Percentiles rank a stretch among this genome's conserved stretches.
Evolutionary conservation across 1,139 yeast species (phyloP).

Genomic region (Blastobotrys buckinghamii): DNA sequence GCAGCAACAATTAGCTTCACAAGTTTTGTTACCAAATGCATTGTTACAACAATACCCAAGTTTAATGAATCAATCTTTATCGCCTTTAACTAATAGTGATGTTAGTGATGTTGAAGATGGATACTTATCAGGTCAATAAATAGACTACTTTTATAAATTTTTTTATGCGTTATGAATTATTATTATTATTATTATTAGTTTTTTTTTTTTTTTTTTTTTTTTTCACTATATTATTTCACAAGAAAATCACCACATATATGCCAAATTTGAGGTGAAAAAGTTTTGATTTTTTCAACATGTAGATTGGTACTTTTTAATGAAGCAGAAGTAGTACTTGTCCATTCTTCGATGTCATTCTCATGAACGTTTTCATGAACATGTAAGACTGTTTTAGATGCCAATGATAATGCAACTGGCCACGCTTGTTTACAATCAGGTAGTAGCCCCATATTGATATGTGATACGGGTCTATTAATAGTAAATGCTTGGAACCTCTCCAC

Average conservation of each 20-base stretch:
- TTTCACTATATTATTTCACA: not conserved
- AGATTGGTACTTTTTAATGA: constrained; percentile 11
- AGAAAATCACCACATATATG: constrained; percentile 58
- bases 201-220: constrained; percentile 1
- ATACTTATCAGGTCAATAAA: constrained; percentile 3
- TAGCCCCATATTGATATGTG: constrained; percentile 71
- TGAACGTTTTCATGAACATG: constrained; percentile 79
- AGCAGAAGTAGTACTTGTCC: constrained; percentile 22
- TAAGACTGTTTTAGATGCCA: constrained; percentile 33
- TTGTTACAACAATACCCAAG: constrained; percentile 24
- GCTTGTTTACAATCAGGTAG: constrained; percentile 62
- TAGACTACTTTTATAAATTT: not conserved
- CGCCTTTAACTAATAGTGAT: constrained; percentile 12
- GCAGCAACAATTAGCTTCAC: constrained; percentile 1
- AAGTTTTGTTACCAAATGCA: constrained; percentile 17
- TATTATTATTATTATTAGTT: not conserved
- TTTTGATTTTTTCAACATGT: constrained; percentile 59
- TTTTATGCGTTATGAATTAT: not conserved
- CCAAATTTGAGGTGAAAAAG: constrained; percentile 85
- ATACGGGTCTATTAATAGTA: constrained; percentile 23
- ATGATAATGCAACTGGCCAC: constrained; percentile 45
- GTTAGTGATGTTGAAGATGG: constrained; percentile 15
- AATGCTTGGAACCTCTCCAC: constrained; percentile 35
- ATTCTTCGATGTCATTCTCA: constrained; percentile 37
- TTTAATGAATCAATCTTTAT: constrained; percentile 12